Evolutionary conservation across 441 rosid genomes (phyloP), one percentile per base, ranked within the genome.

Genomic region (Aleurites moluccanus): DNA sequence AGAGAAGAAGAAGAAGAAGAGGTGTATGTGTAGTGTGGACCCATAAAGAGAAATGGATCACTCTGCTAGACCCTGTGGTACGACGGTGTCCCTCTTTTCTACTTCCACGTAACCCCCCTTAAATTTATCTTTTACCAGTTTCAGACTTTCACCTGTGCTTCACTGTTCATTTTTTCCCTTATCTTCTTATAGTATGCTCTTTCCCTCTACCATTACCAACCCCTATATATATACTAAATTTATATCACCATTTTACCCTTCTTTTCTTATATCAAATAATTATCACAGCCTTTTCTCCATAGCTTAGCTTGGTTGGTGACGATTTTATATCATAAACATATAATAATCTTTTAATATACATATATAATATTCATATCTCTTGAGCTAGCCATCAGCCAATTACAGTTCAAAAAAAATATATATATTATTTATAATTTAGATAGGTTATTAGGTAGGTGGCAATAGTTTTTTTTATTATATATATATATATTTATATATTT

Each of bases 41-140:
- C 85, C 87, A 81, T 73, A 27, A 15, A 23, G 10, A 64, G 82
- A 81, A 71, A 76, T 72, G 85, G 85, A 83, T 70, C 76, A 72
- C 67, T 63, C 74, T 42, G 61, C 70, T 63, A 27, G 63, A 61
- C 69, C 69, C 67, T 56, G 50, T 47, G 77, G 74, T 59, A 73
- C 78, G 28, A 60, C 42, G 80, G 73, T 81, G 80, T 57, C 85
- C 30, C 78, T 44, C 10, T 21, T 6, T 69, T 44, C 69, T 68
- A 64, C 55, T 38, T 47, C 80, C 82, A 67, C 77, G 79, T 80
- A 67, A 74, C 55, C 77, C 77, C 6, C n/a, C 3, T 30, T 45
- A 27, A 64, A 23, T 53, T 25, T 33, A 20, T 2, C 30, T 15
- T 53, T 77, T 42, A 18, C 67, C 35, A 6, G 14, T 38, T 15